Conservation (phyloP, 140 eudicot genomes). For the Senecio squalidus region DNA sequence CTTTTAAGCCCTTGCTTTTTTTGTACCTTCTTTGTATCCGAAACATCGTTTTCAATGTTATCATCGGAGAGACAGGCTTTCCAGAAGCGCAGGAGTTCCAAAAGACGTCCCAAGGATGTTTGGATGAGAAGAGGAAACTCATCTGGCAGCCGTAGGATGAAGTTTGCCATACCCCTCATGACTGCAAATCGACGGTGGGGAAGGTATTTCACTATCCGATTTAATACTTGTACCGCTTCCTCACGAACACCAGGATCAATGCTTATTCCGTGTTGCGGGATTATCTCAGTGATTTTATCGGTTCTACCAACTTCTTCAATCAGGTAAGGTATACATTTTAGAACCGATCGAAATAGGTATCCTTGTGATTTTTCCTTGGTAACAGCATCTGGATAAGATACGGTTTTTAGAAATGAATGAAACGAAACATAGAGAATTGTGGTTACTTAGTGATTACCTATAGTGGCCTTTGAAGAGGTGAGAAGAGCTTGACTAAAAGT, state of each 20-base stretch:
- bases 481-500: conserved; percentile 95
- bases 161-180: conserved; percentile 97
- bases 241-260: conserved; percentile 99
- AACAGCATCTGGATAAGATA: conserved; percentile 60
- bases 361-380: conserved; percentile 96
- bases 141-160: conserved; percentile 82
- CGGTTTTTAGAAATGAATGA: conserved; percentile 6
- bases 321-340: conserved; percentile 91
- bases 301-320: conserved; percentile 97
- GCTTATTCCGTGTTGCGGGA: conserved; percentile 96
- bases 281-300: conserved; percentile 90
- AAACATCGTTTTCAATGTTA: conserved; percentile 42
- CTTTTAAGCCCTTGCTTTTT: conserved; percentile 65
- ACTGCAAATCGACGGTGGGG: conserved; percentile 99
- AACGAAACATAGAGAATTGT: conserved; percentile 6
- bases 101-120: conserved; percentile 88
- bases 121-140: conserved; percentile 98
- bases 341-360: conserved; percentile 88
- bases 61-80: conserved; percentile 82
- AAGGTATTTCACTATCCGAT: conserved; percentile 84
- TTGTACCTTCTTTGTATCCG: conserved; percentile 47
- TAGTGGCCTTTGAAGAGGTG: conserved; percentile 88
- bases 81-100: conserved; percentile 94
- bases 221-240: conserved; percentile 96
- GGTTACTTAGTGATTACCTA: conserved; percentile 42